Evolutionary conservation across 2,329 filamentous ascomycete genomes (phyloP), one percentile per base, ranked within the genome.

Genomic region (Hypoxylon sp.): DNA sequence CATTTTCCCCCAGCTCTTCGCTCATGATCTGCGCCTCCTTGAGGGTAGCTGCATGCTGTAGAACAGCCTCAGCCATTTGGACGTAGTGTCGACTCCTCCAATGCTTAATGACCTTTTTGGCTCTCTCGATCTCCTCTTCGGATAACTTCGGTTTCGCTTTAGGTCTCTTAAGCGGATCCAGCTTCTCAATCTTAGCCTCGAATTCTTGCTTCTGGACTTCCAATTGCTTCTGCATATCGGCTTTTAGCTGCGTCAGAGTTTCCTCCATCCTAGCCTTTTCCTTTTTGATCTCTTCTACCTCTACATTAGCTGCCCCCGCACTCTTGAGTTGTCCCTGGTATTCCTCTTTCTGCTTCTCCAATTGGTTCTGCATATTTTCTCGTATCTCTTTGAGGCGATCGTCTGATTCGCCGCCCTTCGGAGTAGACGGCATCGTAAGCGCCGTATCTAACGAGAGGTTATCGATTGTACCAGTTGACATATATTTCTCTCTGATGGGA

Each of bases 1-100:
- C 92, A 71, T 90, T 90, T 79, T 98, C 96, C 73, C 96, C 93
- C 83, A 99, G 92, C 75, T 97, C 93, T 74, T 97, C 95, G 82
- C 94, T 97, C 93, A 99, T 96, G 67, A 99, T 91, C 77, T 99
- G 96, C 1, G 96, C 96, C 80, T 99, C 96, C 79, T 99, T 99
- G 65, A 99, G 81, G 29, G 91, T 88, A 6, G 93, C 90, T 2
- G 95, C 95, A 78, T 97, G 91, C 76, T 97, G 94, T 50, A 99
- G 84, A 29, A 98, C 91, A 1, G 91, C 89, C 79, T 98, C 96
- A 2, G 95, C 94, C 93, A 99, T 97, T 61, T 91, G 91, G 64
- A 99, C 93, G 75, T 95, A 98, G 75, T 93, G 92, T 31, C 93
- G 90, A 72, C 91, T 87, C 68, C 90, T 89, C 96, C 96, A 99